Percentiles rank a stretch among this genome's conserved stretches.
Evolutionary conservation across 163 green algal species (phyloP).

Genomic region (Scenedesmus sp.): DNA sequence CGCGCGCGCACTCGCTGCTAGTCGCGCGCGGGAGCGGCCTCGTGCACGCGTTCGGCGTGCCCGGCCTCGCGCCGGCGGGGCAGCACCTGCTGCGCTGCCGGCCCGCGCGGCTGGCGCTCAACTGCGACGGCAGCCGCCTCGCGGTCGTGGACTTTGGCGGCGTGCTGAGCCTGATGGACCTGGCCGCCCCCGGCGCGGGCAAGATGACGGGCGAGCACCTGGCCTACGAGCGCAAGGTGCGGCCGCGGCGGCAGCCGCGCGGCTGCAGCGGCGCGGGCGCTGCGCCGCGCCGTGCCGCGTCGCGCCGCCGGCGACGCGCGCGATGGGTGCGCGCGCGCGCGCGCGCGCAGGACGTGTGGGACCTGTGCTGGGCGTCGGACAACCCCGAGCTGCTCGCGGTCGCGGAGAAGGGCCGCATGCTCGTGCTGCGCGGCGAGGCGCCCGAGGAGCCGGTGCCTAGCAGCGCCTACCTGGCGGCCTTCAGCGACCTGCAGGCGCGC

Average conservation of each 20-base stretch:
- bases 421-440: constrained; percentile 67
- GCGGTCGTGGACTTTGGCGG: constrained; percentile 82
- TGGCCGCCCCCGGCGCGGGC: constrained; percentile 39
- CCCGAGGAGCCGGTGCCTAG: constrained; percentile 51
- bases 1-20: constrained; percentile 64
- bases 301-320: too few relatives aligned
- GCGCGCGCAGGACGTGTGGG: constrained; percentile 73
- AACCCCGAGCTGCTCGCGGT: constrained; percentile 80
- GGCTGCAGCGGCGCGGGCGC: not conserved
- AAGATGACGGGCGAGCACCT: constrained; percentile 66
- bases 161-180: constrained; percentile 76
- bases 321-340: too few relatives aligned
- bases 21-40: constrained; percentile 69
- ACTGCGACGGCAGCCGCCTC: constrained; percentile 78
- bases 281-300: too few relatives aligned
- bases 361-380: constrained; percentile 82
- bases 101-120: constrained; percentile 71
- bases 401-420: constrained; percentile 89
- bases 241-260: too few relatives aligned
- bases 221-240: constrained; percentile 73
- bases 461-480: constrained; percentile 50
- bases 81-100: constrained; percentile 70
- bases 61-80: constrained; percentile 57
- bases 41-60: constrained; percentile 71
- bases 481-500: constrained; percentile 77